A percentile compares a stretch with the other conserved stretches of the same genome.
These are phyloP conservation scores for Oryza glumipatula DNA, from an alignment of 176 grass and related monocot species.

Conservation along the genomic window DNA sequence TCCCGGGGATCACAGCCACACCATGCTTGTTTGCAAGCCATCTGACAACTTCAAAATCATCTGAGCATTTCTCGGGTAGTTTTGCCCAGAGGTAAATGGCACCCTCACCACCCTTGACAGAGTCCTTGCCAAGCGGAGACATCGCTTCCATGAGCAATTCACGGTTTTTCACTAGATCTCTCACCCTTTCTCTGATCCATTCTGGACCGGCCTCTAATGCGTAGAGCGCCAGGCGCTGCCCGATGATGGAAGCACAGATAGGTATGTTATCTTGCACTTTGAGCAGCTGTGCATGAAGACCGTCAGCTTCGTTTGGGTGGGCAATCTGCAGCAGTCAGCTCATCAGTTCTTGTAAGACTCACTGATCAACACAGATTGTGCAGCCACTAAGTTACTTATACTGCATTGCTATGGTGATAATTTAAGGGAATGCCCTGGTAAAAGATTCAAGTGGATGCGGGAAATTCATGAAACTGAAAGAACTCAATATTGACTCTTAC, in stretches of 20 bases:
- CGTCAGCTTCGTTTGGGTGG: slow-evolving; percentile 69
- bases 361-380: slow-evolving; percentile 3
- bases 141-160: slow-evolving; percentile 70
- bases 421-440: neutral
- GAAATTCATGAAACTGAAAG: slow-evolving; percentile 14
- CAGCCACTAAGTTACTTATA: neutral
- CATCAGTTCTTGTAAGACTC: slow-evolving; percentile 14
- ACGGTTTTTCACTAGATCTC: slow-evolving; percentile 74
- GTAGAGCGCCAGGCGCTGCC: slow-evolving; percentile 82
- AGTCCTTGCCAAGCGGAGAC: slow-evolving; percentile 71
- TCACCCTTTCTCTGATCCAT: slow-evolving; percentile 78
- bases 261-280: slow-evolving; percentile 99
- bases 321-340: slow-evolving; percentile 74
- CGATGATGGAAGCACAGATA: slow-evolving; percentile 89
- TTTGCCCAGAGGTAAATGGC: slow-evolving; percentile 98
- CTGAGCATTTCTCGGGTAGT: slow-evolving; percentile 65
- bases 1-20: slow-evolving; percentile 78
- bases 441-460: neutral
- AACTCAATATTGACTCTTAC: neutral
- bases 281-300: slow-evolving; percentile 83
- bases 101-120: slow-evolving; percentile 83
- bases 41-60: slow-evolving; percentile 84
- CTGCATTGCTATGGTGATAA: neutral
- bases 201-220: slow-evolving; percentile 70
- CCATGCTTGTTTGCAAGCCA: slow-evolving; percentile 86